Evolutionary conservation across 2,329 filamentous ascomycete species (phyloP), one percentile per base, ranked within the genome.

Genomic region (Ophiostoma australiae): DNA sequence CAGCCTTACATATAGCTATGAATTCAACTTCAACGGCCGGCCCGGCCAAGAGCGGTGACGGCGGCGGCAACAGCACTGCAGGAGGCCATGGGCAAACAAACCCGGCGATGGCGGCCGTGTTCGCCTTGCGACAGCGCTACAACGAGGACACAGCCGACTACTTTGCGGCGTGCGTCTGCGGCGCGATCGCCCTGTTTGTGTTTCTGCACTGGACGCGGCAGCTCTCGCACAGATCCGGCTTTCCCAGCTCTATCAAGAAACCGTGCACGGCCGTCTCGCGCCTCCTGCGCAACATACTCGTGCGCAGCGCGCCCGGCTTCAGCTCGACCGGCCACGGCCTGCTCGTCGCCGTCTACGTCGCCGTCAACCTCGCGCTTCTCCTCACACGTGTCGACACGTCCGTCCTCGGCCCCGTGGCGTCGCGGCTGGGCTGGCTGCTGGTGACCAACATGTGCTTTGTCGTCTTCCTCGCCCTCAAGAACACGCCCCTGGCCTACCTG

Each of bases 401-500:
- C 27, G 23, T 63, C 3, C 27, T 63, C 58, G 15, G 58, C 2
- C 58, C 58, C 4, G 15, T 63, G 11, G 58, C 58, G 11, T 58
- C 52, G n/a, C 52, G 52, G 3, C 52, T 58, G 7, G 52, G 52
- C 10, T 58, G 52, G 52, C 52, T 58, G 10, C 52, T 58, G 8
- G 23, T 58, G n/a, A 13, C 52, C 7, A 58, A 58, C 23, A 31
- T 58, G 52, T 58, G 52, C 20, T 58, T 58, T 58, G 52, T 58
- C 11, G 52, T 58, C 8, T 58, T 58, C 13, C 52, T 58, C n/a
- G 52, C 52, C 8, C 11, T 58, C 10, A 58, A 58, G 8, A 58
- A 65, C 75, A 88, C 86, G 0, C 87, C 86, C 0, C 76, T 89
- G 23, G 83, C 83, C 0, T 82, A 83, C 72, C 73, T 89, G 13